Conservation (phyloP, 139 green algal genomes). For the Chara braunii region DNA sequence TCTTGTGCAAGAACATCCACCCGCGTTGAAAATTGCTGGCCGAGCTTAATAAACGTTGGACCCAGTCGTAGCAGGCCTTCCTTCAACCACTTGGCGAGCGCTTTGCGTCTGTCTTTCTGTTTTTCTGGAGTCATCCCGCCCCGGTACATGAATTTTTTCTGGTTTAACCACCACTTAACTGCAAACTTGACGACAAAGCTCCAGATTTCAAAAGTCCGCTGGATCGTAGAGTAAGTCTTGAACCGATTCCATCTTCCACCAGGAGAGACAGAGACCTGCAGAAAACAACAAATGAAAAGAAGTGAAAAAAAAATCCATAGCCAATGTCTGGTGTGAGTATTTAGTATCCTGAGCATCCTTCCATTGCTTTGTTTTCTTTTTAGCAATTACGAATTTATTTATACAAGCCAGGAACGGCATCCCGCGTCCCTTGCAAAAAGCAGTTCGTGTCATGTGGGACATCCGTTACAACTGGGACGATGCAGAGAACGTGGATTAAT, state of each 20-base stretch:
- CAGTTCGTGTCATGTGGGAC: too few relatives aligned
- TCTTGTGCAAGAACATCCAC: conserved; percentile 82
- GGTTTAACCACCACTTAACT: conserved; percentile 44
- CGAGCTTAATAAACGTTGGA: conserved; percentile 92
- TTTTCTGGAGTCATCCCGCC: conserved; percentile 23
- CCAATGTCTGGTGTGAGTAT: too few relatives aligned
- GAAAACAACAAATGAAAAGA: too few relatives aligned
- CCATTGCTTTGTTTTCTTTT: too few relatives aligned
- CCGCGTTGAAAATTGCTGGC: conserved; percentile 93
- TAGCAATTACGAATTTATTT: too few relatives aligned
- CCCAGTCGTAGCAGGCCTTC: conserved; percentile 86
- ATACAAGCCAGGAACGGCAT: too few relatives aligned
- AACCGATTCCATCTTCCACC: conserved; percentile 39
- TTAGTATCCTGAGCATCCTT: too few relatives aligned
- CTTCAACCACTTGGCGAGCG: conserved; percentile 87
- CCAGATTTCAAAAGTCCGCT: conserved; percentile 91
- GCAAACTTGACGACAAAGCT: conserved; percentile 80
- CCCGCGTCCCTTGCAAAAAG: too few relatives aligned
- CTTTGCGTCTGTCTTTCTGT: conserved; percentile 22
- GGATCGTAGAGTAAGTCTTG: conserved; percentile 42
- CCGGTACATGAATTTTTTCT: conserved; percentile 27
- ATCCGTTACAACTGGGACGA: too few relatives aligned
- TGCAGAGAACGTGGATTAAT: too few relatives aligned
- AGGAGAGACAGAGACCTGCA: conserved; percentile 37
- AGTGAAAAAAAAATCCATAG: too few relatives aligned